Percentiles rank a stretch among this genome's conserved stretches.
Conservation (phyloP, 306 rosid species). For the Medicago arabica region DNA sequence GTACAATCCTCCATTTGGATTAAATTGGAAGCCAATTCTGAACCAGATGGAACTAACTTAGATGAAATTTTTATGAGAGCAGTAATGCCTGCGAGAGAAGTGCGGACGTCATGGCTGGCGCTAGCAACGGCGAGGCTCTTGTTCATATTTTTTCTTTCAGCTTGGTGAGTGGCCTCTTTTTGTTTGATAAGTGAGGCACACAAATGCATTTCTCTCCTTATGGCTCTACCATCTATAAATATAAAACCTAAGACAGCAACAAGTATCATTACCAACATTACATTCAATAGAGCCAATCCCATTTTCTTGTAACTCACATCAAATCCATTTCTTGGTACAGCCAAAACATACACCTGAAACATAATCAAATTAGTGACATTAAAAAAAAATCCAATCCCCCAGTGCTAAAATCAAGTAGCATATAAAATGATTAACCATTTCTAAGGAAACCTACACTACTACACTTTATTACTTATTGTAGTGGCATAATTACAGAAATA, state of each 20-base stretch:
- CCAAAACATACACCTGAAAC: conserved; percentile 64
- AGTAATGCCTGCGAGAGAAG: conserved; percentile 61
- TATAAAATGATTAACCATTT: neutral
- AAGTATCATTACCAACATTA: conserved; percentile 36
- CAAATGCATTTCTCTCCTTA: conserved; percentile 58
- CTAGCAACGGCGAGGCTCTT: conserved; percentile 67
- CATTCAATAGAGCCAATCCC: conserved; percentile 45
- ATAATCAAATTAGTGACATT: conserved; percentile 1
- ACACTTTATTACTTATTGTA: too few relatives aligned
- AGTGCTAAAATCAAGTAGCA: neutral
- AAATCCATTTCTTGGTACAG: conserved; percentile 44
- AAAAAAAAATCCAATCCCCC: neutral
- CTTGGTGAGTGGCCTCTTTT: conserved; percentile 72
- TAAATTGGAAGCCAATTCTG: conserved; percentile 55
- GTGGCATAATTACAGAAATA: neutral
- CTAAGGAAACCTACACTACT: too few relatives aligned
- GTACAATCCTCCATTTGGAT: conserved; percentile 64
- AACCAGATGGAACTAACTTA: conserved; percentile 41
- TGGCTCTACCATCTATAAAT: conserved; percentile 35
- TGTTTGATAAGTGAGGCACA: conserved; percentile 63
- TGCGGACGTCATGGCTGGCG: conserved; percentile 78
- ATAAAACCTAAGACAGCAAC: conserved; percentile 40
- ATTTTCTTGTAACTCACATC: conserved; percentile 37
- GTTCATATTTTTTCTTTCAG: conserved; percentile 70
- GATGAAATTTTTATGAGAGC: conserved; percentile 62